These are phyloP conservation scores for Lasiosphaeria miniovina DNA, from an alignment of 495 filamentous ascomycete genomes.

Conservation along the genomic window DNA sequence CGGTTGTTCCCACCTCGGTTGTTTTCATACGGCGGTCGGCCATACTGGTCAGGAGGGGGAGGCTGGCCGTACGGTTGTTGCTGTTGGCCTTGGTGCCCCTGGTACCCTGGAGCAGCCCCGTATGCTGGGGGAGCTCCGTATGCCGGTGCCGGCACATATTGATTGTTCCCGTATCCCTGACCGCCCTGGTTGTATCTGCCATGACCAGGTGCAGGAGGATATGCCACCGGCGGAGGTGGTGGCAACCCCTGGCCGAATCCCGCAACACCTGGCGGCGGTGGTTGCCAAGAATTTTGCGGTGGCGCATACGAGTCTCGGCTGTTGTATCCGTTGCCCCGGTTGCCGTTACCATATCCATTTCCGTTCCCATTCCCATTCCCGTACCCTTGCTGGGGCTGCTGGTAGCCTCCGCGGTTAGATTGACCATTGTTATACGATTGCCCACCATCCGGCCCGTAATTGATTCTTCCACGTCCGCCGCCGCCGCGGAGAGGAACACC, in stretches of 20 bases:
- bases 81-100: constrained; percentile 6
- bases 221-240: constrained; percentile 41
- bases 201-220: background rate
- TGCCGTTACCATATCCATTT: constrained; percentile 25
- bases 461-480: constrained; percentile 36
- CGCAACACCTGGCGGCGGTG: constrained; percentile 41
- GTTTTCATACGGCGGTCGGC: background rate
- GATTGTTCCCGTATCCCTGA: background rate
- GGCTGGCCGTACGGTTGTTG: background rate
- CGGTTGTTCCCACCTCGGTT: background rate
- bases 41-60: constrained; percentile 1
- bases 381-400: constrained; percentile 18
- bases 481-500: constrained; percentile 34
- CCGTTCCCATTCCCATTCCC: constrained; percentile 22
- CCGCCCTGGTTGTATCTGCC: background rate
- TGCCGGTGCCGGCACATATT: constrained; percentile 8
- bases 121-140: constrained; percentile 7
- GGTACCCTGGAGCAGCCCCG: constrained; percentile 14
- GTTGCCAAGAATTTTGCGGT: constrained; percentile 39
- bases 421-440: background rate
- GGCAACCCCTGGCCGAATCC: constrained; percentile 46
- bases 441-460: constrained; percentile 37
- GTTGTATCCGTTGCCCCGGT: constrained; percentile 15
- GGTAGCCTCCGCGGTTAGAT: constrained; percentile 20
- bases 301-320: constrained; percentile 32